A percentile compares a stretch with the other conserved stretches of the same genome.
These are phyloP conservation scores for Agapanthus africanus DNA, from an alignment of 106 monocot species.

Conservation along the genomic window DNA sequence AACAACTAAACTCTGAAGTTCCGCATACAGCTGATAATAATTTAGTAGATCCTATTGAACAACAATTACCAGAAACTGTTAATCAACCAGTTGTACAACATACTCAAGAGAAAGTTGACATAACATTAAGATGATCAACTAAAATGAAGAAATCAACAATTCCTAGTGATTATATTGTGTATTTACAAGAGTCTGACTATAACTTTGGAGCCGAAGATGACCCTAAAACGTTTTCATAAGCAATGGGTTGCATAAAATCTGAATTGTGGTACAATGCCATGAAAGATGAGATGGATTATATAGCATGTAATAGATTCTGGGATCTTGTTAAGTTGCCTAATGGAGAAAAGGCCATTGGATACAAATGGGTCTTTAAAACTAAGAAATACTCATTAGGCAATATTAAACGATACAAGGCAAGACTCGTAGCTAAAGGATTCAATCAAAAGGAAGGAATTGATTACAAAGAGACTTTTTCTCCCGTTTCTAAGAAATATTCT, in stretches of 20 bases:
- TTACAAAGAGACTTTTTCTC: constrained; percentile 19
- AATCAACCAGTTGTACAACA: constrained; percentile 8
- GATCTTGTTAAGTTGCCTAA: constrained; percentile 15
- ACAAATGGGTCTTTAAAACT: constrained; percentile 15
- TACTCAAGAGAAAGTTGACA: background rate
- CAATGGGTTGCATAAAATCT: background rate
- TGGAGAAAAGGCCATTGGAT: background rate
- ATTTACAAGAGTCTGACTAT: constrained; percentile 11
- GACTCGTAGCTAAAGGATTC: constrained; percentile 13
- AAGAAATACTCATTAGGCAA: constrained; percentile 11
- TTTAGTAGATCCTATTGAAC: constrained; percentile 1
- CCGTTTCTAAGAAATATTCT: constrained; percentile 8
- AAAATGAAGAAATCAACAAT: background rate
- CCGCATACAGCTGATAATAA: background rate
- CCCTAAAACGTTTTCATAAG: background rate
- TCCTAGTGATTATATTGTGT: constrained; percentile 8
- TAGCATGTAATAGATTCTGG: constrained; percentile 7
- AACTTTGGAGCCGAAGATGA: constrained; percentile 5
- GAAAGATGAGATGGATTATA: constrained; percentile 14
- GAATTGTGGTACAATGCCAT: constrained; percentile 11
- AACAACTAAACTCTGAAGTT: background rate
- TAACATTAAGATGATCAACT: constrained; percentile 1
- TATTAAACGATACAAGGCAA: constrained; percentile 13
- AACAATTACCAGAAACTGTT: background rate
- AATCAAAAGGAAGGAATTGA: constrained; percentile 22